Percentiles rank a stretch among this genome's conserved stretches.
These are phyloP conservation scores for Citrullus colocynthis DNA, from an alignment of 306 rosid genomes.

Conservation along the genomic window DNA sequence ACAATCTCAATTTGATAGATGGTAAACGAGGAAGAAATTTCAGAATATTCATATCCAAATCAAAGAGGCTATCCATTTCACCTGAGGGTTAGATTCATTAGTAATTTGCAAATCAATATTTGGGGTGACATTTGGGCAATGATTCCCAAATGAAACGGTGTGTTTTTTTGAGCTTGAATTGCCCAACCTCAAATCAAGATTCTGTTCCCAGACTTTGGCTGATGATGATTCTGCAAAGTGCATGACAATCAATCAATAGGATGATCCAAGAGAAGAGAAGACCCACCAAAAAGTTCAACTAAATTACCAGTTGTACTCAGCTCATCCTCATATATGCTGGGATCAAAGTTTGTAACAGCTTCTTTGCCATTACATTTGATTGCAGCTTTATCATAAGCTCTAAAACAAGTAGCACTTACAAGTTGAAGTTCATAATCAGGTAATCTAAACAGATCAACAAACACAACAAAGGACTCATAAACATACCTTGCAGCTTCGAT, in stretches of 20 bases:
- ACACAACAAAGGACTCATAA: neutral
- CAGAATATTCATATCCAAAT: neutral
- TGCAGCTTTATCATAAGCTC: constrained; percentile 98
- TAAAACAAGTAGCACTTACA: constrained; percentile 8
- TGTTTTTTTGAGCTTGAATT: constrained; percentile 18
- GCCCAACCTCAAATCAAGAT: constrained; percentile 37
- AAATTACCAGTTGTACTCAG: constrained; percentile 47
- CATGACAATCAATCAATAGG: neutral
- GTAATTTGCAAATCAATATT: constrained; percentile 15
- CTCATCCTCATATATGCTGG: constrained; percentile 71
- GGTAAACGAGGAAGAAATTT: neutral
- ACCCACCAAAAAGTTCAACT: neutral
- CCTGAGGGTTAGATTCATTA: constrained; percentile 22
- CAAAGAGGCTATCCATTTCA: neutral
- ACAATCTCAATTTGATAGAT: neutral
- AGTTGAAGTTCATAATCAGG: neutral
- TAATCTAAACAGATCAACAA: neutral
- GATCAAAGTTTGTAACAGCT: constrained; percentile 95
- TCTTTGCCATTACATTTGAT: constrained; percentile 93
- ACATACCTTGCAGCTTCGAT: constrained; percentile 85
- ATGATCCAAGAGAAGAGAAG: neutral
- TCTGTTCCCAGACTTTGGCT: constrained; percentile 7
- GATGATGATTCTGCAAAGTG: neutral
- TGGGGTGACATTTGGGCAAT: neutral
- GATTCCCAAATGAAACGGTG: neutral